A percentile compares a stretch with the other conserved stretches of the same genome.
phyloP scores from a whole-genome alignment of 495 filamentous ascomycete genomes.

The Hypoxylon fuscum region DNA sequence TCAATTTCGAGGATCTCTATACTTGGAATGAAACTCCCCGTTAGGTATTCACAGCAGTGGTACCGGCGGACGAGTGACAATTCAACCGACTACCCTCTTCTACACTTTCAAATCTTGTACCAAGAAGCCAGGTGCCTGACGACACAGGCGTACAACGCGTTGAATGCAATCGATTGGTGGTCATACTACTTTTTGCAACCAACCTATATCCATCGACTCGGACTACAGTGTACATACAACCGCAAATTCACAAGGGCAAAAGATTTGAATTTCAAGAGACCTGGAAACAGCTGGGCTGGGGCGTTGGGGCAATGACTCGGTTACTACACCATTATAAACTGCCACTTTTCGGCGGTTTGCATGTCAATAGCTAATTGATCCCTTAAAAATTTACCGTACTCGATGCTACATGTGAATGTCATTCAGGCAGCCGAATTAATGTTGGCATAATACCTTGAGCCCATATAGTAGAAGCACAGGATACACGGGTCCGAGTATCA shows the following conservation, averaged over 20 bases:
- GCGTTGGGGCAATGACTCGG: slow-evolving; percentile 33
- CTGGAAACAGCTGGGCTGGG: slow-evolving; percentile 43
- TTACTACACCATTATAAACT: slow-evolving; percentile 27
- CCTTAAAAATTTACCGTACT: not conserved
- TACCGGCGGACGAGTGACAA: slow-evolving; percentile 5
- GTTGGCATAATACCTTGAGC: too few species aligned
- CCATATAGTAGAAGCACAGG: too few species aligned
- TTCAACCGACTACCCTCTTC: slow-evolving; percentile 20
- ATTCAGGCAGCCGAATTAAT: too few species aligned
- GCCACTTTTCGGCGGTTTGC: slow-evolving; percentile 16
- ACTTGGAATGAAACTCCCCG: slow-evolving; percentile 19
- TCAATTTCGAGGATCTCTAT: slow-evolving; percentile 25
- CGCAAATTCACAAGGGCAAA: slow-evolving; percentile 17
- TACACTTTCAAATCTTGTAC: slow-evolving; percentile 29
- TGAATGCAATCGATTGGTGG: slow-evolving; percentile 30
- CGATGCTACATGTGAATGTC: not conserved
- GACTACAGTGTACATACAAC: slow-evolving; percentile 40
- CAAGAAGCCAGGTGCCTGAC: slow-evolving; percentile 28
- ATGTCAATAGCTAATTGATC: slow-evolving; percentile 39
- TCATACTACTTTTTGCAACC: slow-evolving; percentile 11
- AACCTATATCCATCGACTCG: slow-evolving; percentile 34
- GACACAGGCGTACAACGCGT: slow-evolving; percentile 30
- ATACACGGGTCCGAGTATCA: too few species aligned
- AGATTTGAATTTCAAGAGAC: slow-evolving; percentile 27
- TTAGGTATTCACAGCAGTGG: slow-evolving; percentile 15